These are phyloP conservation scores for Rostrohypoxylon terebratum DNA, from an alignment of 495 filamentous ascomycete genomes.

Conservation along the genomic window DNA sequence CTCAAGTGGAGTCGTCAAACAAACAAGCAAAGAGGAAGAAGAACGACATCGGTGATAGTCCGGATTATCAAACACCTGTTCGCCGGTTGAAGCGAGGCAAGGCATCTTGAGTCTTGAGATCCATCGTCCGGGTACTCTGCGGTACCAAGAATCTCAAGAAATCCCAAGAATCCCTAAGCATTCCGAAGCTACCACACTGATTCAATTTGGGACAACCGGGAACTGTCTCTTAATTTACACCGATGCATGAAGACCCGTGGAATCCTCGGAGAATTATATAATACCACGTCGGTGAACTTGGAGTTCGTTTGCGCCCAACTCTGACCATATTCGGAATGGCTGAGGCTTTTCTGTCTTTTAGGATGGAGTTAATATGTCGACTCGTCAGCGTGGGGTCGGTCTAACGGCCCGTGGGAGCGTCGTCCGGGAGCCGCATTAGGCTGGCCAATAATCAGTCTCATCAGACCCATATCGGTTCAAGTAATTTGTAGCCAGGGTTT, in stretches of 20 bases:
- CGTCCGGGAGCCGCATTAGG: constrained; percentile 38
- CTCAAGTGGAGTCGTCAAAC: constrained; percentile 12
- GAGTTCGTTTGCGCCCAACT: constrained; percentile 2
- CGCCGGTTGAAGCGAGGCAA: constrained; percentile 45
- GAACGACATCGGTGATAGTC: constrained; percentile 18
- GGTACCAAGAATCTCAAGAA: constrained; percentile 10
- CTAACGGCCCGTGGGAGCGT: constrained; percentile 50
- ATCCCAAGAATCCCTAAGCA: constrained; percentile 5
- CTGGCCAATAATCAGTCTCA: constrained; percentile 27
- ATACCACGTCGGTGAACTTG: constrained; percentile 40
- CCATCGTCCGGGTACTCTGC: constrained; percentile 1
- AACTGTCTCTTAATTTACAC: constrained; percentile 33
- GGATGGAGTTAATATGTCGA: constrained; percentile 13
- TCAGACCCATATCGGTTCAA: constrained; percentile 33
- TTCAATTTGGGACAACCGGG: constrained; percentile 38
- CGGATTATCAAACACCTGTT: constrained; percentile 29
- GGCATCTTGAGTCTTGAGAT: constrained; percentile 41
- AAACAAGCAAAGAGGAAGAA: constrained; percentile 52
- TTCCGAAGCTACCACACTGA: constrained; percentile 25
- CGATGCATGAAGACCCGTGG: constrained; percentile 24
- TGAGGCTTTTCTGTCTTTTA: constrained; percentile 27
- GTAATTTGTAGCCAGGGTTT: constrained; percentile 36
- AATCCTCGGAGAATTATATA: constrained; percentile 21
- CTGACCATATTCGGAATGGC: constrained; percentile 17
- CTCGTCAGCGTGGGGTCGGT: constrained; percentile 41